Percentiles rank a stretch among this genome's conserved stretches.
phyloP scores from a whole-genome alignment of 441 rosid genomes.

The Bruguiera hainesii region DNA sequence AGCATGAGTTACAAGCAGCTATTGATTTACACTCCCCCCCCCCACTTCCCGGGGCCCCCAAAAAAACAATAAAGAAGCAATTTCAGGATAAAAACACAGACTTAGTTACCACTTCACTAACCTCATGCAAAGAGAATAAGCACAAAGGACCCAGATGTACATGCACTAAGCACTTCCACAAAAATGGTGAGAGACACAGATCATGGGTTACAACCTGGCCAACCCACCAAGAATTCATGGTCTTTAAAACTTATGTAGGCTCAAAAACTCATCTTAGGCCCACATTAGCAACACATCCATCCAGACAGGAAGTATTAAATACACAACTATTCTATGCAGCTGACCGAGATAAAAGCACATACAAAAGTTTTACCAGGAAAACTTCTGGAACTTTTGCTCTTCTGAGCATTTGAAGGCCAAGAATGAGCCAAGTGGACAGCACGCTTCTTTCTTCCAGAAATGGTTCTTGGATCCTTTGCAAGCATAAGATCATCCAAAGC shows the following conservation, averaged over 20 bases:
- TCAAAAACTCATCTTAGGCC: not conserved
- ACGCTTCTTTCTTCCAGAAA: constrained; percentile 57
- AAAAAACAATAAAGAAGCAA: not conserved
- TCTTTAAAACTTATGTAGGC: not conserved
- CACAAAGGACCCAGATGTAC: constrained; percentile 1
- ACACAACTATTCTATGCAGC: constrained; percentile 10
- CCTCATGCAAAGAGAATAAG: constrained; percentile 10
- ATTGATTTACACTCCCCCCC: too few relatives aligned
- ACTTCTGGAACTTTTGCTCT: constrained; percentile 52
- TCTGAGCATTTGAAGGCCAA: constrained; percentile 57
- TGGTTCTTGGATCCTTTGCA: constrained; percentile 65
- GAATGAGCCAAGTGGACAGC: constrained; percentile 54
- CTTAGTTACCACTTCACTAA: not conserved
- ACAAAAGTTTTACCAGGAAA: constrained; percentile 56
- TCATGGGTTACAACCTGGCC: not conserved
- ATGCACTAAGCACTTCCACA: not conserved
- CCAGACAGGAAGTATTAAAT: not conserved
- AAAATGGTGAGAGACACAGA: not conserved
- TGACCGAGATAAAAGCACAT: constrained; percentile 3
- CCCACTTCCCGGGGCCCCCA: too few relatives aligned
- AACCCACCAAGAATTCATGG: constrained; percentile 3
- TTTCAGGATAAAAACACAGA: not conserved
- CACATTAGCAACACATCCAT: constrained; percentile 2
- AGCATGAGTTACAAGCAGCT: not conserved
- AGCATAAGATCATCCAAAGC: constrained; percentile 64